These are phyloP conservation scores for Myxozyma melibiosi DNA, from an alignment of 805 yeast genomes.

Conservation along the genomic window DNA sequence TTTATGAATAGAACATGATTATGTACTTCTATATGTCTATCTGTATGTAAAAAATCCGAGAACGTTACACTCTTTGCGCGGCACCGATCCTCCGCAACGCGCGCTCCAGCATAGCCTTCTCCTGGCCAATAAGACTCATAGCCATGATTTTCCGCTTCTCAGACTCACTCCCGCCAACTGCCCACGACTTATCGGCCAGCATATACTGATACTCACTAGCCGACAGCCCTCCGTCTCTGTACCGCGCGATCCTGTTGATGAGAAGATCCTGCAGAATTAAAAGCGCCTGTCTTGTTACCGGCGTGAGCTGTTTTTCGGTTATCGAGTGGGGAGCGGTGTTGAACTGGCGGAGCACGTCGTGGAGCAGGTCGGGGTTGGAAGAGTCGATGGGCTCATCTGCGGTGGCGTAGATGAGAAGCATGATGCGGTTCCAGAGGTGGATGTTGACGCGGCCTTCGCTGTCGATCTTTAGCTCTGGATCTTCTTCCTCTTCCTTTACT, in stretches of 20 bases:
- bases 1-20: no score
- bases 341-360: constrained; percentile 5
- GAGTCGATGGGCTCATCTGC: neutral
- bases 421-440: constrained; percentile 14
- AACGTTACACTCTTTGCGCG: no score
- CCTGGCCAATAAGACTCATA: constrained; percentile 19
- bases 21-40: no score
- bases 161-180: neutral
- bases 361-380: neutral
- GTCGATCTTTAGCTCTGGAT: constrained; percentile 14
- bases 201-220: constrained; percentile 21
- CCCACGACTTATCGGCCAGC: constrained; percentile 4
- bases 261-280: neutral
- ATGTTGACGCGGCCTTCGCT: constrained; percentile 6
- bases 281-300: constrained; percentile 1
- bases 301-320: neutral
- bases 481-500: constrained; percentile 10
- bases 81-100: constrained; percentile 16
- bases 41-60: no score
- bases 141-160: constrained; percentile 10
- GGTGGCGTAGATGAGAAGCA: neutral
- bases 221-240: constrained; percentile 14
- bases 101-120: constrained; percentile 26
- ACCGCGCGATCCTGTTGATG: constrained; percentile 9
- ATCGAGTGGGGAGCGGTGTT: constrained; percentile 7